Evolutionary conservation across 139 green algal species (phyloP), one percentile per base, ranked within the genome.

Genomic region (Chlamydomonas eustigma): DNA sequence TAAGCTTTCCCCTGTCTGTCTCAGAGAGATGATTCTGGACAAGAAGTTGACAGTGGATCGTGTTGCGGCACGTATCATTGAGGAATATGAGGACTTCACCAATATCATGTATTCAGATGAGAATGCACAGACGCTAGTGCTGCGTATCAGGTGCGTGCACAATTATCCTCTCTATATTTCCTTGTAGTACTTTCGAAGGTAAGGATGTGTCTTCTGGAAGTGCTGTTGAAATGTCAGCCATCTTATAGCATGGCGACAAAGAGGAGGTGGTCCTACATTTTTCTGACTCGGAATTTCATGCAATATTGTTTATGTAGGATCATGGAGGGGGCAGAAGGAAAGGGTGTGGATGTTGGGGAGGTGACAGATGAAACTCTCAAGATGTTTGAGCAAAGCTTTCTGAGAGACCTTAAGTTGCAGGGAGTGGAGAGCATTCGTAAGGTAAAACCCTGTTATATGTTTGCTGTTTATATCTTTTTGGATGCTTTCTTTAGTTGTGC

Each of bases 61-160:
- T 5, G 76, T 80, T 50, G 76, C 67, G 2, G 37, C 37, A 25
- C 76, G 76, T 50, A 79, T 79, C 69, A 72, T 39, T 39, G 88
- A 95, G 75, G 74, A 84, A 31, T 98, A 97, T 76, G 86, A 92
- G 68, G 92, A 95, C 70, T 92, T 98, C 76, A 84, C 98, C 51
- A 88, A 90, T 67, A 92, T 91, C 78, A 94, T 98, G 75, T 96
- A 96, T 88, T 94, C 86, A 67, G 96, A 99, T 80, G 96, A 99
- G 75, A 99, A 99, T 86, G 94, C 94, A 0, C 83, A 93, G 50
- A 91, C 93, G 80, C 90, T 97, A 67, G 91, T 99, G 58, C 82
- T 98, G 80, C 92, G 96, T 28, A 18, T 70, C n/a, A 31, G 63
- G n/a, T 58, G 44, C 12, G 44, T 58, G 44, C 12, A 58, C 44